A percentile compares a stretch with the other conserved stretches of the same genome.
These are phyloP conservation scores for Hansenula lynferdii DNA, from an alignment of 1,139 yeast species.

Conservation along the genomic window DNA sequence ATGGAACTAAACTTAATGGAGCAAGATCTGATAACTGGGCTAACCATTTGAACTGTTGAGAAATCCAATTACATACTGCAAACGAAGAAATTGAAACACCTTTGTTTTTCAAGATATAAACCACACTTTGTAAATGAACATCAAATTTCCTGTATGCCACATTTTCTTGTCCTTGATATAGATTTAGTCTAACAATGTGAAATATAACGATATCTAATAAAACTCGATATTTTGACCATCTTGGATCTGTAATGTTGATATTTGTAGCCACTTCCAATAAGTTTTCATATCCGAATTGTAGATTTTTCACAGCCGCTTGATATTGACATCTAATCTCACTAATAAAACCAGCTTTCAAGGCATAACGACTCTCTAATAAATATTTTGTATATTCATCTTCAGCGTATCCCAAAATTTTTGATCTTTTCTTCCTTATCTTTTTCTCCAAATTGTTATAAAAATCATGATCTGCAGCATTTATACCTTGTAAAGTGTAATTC, in stretches of 20 bases:
- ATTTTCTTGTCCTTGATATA: conserved; percentile 57
- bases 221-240: conserved; percentile 40
- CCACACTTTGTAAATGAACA: conserved; percentile 49
- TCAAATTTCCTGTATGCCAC: conserved; percentile 60
- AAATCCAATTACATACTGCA: conserved; percentile 35
- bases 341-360: conserved; percentile 42
- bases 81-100: conserved; percentile 23
- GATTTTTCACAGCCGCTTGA: conserved; percentile 40
- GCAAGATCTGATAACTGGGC: conserved; percentile 45
- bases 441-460: conserved; percentile 36
- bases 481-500: conserved; percentile 31
- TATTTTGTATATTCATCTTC: conserved; percentile 23
- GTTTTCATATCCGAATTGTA: conserved; percentile 45
- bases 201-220: conserved; percentile 58
- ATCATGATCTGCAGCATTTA: conserved; percentile 36
- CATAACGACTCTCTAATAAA: conserved; percentile 45
- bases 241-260: conserved; percentile 10
- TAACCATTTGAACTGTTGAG: conserved; percentile 45
- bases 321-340: conserved; percentile 42
- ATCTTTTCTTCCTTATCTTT: conserved; percentile 28
- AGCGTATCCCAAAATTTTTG: conserved; percentile 18
- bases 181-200: conserved; percentile 57
- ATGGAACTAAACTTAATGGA: conserved; percentile 32
- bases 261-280: conserved; percentile 31
- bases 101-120: conserved; percentile 26